phyloP scores from a whole-genome alignment of 2,329 filamentous ascomycete species.

The Fusarium heterosporum region DNA sequence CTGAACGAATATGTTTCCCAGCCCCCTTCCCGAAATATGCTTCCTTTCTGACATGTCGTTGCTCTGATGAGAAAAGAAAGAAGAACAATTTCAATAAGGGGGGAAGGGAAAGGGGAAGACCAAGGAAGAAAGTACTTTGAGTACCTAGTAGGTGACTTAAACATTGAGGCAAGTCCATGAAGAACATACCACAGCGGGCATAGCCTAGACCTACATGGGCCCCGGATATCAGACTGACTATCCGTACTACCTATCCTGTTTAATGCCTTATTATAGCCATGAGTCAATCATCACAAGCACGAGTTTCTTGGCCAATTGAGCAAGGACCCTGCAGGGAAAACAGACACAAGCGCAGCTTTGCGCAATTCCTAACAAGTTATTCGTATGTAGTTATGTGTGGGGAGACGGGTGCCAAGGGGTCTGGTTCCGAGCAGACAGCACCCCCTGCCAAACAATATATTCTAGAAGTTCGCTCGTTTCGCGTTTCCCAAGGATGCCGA shows the following conservation, averaged over 20 bases:
- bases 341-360: slow-evolving; percentile 17
- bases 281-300: slow-evolving; percentile 10
- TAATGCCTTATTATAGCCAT: neutral
- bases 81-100: neutral
- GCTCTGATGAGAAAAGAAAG: slow-evolving; percentile 7
- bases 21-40: slow-evolving; percentile 16
- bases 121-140: neutral
- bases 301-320: slow-evolving; percentile 1
- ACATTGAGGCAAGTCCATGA: neutral
- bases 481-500: slow-evolving; percentile 5
- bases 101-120: slow-evolving; percentile 11
- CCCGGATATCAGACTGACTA: neutral
- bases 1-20: slow-evolving; percentile 18
- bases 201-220: slow-evolving; percentile 3
- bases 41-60: slow-evolving; percentile 37
- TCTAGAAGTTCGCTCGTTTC: slow-evolving; percentile 37
- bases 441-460: slow-evolving; percentile 5
- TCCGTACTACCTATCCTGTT: no score
- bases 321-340: neutral
- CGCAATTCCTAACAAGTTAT: slow-evolving; percentile 20
- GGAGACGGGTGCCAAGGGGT: slow-evolving; percentile 14
- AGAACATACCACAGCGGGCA: slow-evolving; percentile 2
- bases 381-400: slow-evolving; percentile 4
- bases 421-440: slow-evolving; percentile 20
- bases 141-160: neutral